Conservation (phyloP, 495 filamentous ascomycete species). For the Hypomontagnella monticulosa region DNA sequence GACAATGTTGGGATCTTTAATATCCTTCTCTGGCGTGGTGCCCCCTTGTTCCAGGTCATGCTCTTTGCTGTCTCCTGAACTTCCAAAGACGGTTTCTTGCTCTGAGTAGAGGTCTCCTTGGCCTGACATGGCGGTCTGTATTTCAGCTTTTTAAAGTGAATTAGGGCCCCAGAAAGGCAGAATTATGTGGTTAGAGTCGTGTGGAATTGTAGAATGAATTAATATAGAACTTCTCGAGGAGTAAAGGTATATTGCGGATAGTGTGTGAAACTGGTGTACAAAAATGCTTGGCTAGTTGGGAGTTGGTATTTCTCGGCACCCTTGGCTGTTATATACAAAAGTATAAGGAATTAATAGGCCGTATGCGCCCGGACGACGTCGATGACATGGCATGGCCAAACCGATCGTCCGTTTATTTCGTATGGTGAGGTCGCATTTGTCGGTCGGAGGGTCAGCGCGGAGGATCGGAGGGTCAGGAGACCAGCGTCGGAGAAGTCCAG, state of each 20-base stretch:
- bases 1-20: conserved; percentile 28
- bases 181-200: not conserved
- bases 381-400: not conserved
- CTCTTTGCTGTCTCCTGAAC: not conserved
- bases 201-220: too few species aligned
- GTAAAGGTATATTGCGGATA: not conserved
- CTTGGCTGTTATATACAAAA: not conserved
- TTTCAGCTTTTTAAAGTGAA: not conserved
- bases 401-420: conserved; percentile 8
- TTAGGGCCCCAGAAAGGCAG: not conserved
- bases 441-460: conserved; percentile 16
- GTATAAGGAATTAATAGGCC: not conserved
- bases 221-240: not conserved
- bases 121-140: conserved; percentile 3
- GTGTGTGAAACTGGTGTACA: not conserved
- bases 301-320: not conserved
- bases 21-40: not conserved
- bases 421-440: conserved; percentile 1
- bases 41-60: conserved; percentile 14
- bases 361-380: not conserved
- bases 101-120: not conserved
- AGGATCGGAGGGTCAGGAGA: conserved; percentile 24
- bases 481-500: not conserved
- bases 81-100: not conserved
- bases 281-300: not conserved